Evolutionary conservation across 192 early-diverging fungal species (phyloP).

Genomic region (Backusella westeae): DNA sequence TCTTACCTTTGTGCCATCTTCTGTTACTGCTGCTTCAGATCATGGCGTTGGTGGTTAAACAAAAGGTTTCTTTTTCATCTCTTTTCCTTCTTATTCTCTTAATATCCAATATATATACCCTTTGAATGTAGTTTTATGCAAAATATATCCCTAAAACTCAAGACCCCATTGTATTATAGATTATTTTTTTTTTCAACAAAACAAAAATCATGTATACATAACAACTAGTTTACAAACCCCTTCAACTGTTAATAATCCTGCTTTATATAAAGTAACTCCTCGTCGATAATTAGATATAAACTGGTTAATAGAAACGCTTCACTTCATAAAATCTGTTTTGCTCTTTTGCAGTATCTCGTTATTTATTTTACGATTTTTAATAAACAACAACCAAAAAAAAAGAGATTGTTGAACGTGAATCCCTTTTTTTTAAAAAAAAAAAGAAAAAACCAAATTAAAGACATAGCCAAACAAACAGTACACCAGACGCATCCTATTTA

Average conservation of each 20-base stretch:
- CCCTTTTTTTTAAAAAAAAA: neutral
- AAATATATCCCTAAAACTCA: neutral
- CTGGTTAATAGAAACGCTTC: no score
- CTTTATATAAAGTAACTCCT: neutral
- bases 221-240: neutral
- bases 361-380: neutral
- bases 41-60: neutral
- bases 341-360: neutral
- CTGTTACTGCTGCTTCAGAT: neutral
- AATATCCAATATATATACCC: neutral
- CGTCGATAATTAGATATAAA: no score
- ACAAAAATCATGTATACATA: neutral
- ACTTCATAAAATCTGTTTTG: neutral
- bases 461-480: neutral
- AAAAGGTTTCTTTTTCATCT: neutral
- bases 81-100: neutral
- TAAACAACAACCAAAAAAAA: neutral
- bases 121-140: neutral
- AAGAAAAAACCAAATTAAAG: neutral
- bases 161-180: neutral
- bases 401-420: neutral
- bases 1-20: neutral
- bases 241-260: neutral
- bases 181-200: neutral
- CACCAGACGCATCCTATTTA: neutral